Evolutionary conservation across 2,329 filamentous ascomycete genomes (phyloP), one percentile per base, ranked within the genome.

Genomic region (Gyromitra esculenta): DNA sequence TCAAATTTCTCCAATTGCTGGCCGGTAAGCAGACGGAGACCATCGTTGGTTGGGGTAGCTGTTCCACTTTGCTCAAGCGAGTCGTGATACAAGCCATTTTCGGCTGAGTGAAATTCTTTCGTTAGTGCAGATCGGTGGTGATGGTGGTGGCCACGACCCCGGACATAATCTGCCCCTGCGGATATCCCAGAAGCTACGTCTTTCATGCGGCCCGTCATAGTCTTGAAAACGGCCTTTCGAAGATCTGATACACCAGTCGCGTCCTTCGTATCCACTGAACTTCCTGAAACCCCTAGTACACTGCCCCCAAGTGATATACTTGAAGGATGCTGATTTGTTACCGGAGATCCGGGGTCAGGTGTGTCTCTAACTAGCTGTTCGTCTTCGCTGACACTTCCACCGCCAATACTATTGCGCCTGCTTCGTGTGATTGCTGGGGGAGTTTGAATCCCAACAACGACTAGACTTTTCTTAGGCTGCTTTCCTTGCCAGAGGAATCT

Each of bases 401-500:
- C 75, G 8, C 71, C 75, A 50, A 62, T 43, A 25, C 75, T 77
- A 37, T 75, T 75, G 13, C 64, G 57, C 39, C 75, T 75, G 18
- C 75, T 77, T 21, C 65, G 25, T 11, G 41, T 65, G 31, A 43
- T 59, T n/a, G 59, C 31, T n/a, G 71, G 75, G 5, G 75, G 71
- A 8, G 64, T 68, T 43, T 77, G 75, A n/a, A 54, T 70, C n/a
- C 71, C 75, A 11, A 31, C 48, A 79, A n/a, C 81, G 79, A 25
- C 67, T 75, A 13, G 71, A 57, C 41, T 87, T 81, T 95, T 93
- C 77, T 91, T 89, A 48, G 92, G 88, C 35, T 97, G 66, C 83
- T 97, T 98, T 15, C 95, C 96, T 77, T 92, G 88, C 96, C 96
- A 99, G 1, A 99, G 87, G 93, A 94, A 98, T 83, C 97, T 97